Evolutionary conservation across 208 protist genomes (phyloP).

Genomic region (Crithidia thermophila): DNA sequence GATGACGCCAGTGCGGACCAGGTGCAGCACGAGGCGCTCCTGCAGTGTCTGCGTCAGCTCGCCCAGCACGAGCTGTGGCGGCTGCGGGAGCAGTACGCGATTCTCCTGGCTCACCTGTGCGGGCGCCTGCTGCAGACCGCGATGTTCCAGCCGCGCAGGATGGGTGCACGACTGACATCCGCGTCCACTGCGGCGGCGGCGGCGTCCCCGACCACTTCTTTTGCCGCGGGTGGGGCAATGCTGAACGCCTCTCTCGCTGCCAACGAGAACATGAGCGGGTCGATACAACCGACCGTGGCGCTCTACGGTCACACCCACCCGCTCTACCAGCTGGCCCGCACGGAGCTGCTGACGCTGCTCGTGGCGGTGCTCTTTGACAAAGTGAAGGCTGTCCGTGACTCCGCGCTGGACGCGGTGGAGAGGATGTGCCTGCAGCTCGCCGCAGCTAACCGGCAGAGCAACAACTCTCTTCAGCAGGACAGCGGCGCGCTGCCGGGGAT

Average conservation of each 20-base stretch:
- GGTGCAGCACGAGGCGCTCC: slow-evolving; percentile 49
- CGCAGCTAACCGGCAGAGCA: slow-evolving; percentile 10
- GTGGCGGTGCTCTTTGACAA: slow-evolving; percentile 83
- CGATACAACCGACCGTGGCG: background rate
- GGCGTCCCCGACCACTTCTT: background rate
- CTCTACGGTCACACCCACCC: slow-evolving; percentile 38
- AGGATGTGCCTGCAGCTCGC: slow-evolving; percentile 42
- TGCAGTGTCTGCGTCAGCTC: slow-evolving; percentile 52
- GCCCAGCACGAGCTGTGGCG: slow-evolving; percentile 78
- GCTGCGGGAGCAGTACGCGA: slow-evolving; percentile 63
- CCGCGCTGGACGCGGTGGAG: slow-evolving; percentile 56
- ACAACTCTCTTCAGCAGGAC: slow-evolving; percentile 14
- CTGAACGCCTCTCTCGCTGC: background rate
- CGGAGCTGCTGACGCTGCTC: slow-evolving; percentile 68
- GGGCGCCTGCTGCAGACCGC: slow-evolving; percentile 46
- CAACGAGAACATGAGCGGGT: background rate
- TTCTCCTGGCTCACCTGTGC: slow-evolving; percentile 66
- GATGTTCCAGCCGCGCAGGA: slow-evolving; percentile 10
- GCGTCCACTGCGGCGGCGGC: background rate
- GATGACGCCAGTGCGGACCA: slow-evolving; percentile 32
- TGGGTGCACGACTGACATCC: background rate
- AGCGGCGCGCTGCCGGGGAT: background rate
- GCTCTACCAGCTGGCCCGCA: slow-evolving; percentile 60
- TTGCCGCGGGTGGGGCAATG: background rate
- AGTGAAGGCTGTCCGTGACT: slow-evolving; percentile 72